Evolutionary conservation across 495 filamentous ascomycete genomes (phyloP).

Genomic region (Antarctomyces pellizariae): DNA sequence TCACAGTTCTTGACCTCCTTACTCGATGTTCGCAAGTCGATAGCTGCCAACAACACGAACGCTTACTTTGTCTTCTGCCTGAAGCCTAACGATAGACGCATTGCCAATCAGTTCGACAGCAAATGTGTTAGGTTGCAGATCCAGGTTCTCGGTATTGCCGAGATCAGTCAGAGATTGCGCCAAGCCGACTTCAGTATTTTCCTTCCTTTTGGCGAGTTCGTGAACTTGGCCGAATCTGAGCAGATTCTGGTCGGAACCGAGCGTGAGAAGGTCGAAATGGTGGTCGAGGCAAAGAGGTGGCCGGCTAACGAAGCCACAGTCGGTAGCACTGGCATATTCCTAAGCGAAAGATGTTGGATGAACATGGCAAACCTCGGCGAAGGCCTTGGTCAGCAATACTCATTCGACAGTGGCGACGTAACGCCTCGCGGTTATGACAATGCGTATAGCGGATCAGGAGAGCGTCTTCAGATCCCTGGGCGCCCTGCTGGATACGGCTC

Average conservation of each 20-base stretch:
- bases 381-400: slow-evolving; percentile 22
- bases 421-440: slow-evolving; percentile 19
- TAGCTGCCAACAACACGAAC: slow-evolving; percentile 62
- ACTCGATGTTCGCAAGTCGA: slow-evolving; percentile 65
- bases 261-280: slow-evolving; percentile 70
- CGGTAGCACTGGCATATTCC: slow-evolving; percentile 80
- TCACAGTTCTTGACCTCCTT: slow-evolving; percentile 80
- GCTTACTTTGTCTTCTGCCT: slow-evolving; percentile 92
- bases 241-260: slow-evolving; percentile 75
- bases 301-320: slow-evolving; percentile 75
- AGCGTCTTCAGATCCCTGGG: slow-evolving; percentile 35
- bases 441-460: slow-evolving; percentile 42
- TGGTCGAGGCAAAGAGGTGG: slow-evolving; percentile 79
- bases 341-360: slow-evolving; percentile 87
- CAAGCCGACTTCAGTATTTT: slow-evolving; percentile 93
- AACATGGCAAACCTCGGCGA: slow-evolving; percentile 63
- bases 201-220: slow-evolving; percentile 84
- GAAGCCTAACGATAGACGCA: slow-evolving; percentile 90
- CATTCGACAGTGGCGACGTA: slow-evolving; percentile 24
- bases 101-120: slow-evolving; percentile 96
- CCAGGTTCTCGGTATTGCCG: slow-evolving; percentile 87
- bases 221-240: slow-evolving; percentile 67
- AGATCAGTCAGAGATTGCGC: slow-evolving; percentile 78
- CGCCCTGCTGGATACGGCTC: slow-evolving; percentile 52
- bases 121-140: slow-evolving; percentile 91